Base-by-base conservation (phyloP, 202 grass and related monocot species). In the Cymbopogon flexuosus region DNA sequence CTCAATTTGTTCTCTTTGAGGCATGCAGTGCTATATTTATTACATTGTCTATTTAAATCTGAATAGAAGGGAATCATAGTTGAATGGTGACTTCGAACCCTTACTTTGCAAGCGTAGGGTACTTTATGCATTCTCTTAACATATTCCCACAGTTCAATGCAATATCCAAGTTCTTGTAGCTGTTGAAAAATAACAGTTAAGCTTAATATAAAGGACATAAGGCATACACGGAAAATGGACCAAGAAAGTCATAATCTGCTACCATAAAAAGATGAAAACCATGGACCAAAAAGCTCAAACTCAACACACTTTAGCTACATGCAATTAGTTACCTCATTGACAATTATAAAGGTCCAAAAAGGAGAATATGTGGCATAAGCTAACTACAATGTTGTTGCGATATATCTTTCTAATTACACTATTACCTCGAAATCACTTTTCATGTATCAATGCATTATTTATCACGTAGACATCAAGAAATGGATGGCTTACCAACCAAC, bases 161-260 rank as follows among this genome's bases (percentile, higher is more conserved):
- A 91, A 98, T 84, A 81, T 98, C 96, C 84, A 93, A 83, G 83
- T 99, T 99, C 75, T 93, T 99, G 79, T 99, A 99, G 89, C 96
- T 99, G 87, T 56, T 30, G 59, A 61, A 62, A 29, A 79, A 70
- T 14, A 88, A 14, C 78, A 2, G 78, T 37, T 30, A 87, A 70
- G 9, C 13, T 37, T 65, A 60, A 80, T 77, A 74, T 65, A 77
- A 52, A 29, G 12, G 8, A 82, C 78, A 84, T 49, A 75, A 3
- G 51, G 57, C 2, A 79, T 21, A 67, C 19, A 62, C 0, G 22
- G 7, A 27, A 31, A 71, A 70, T 30, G 24, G 2, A 16, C 1
- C 56, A 72, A 73, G 6, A 52, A 77, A 68, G 3, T 74, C 2
- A 47, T 22, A 87, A 30, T 5, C 12, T 76, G 39, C 3, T 24